phyloP scores from a whole-genome alignment of 1,284 basidiomycete genomes.

The Paramarasmius palmivorus region DNA sequence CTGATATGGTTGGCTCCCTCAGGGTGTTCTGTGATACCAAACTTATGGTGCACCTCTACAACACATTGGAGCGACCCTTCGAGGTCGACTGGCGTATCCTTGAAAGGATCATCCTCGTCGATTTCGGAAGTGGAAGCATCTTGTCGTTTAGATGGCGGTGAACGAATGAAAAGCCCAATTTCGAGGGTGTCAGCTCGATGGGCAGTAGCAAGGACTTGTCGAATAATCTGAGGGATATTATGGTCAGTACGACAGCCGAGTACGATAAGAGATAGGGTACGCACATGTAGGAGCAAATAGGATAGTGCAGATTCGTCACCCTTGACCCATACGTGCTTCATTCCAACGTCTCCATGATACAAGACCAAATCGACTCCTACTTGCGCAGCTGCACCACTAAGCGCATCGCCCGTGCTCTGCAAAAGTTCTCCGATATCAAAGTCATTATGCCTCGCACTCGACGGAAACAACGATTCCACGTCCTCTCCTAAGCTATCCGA shows the following conservation, averaged over 20 bases:
- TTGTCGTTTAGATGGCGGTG: slow-evolving; percentile 22
- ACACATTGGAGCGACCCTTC: slow-evolving; percentile 32
- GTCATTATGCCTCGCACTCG: slow-evolving; percentile 28
- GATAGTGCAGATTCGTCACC: slow-evolving; percentile 85
- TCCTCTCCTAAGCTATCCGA: neutral
- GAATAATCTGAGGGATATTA: slow-evolving; percentile 63
- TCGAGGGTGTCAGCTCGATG: slow-evolving; percentile 82
- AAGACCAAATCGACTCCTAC: slow-evolving; percentile 85
- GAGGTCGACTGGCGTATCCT: slow-evolving; percentile 11
- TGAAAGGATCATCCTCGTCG: slow-evolving; percentile 17
- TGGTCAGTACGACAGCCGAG: slow-evolving; percentile 17
- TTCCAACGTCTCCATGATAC: slow-evolving; percentile 82
- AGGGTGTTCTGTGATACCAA: slow-evolving; percentile 18
- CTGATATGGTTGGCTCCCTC: slow-evolving; percentile 25
- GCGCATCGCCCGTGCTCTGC: slow-evolving; percentile 79
- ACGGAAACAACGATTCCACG: neutral
- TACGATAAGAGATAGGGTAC: slow-evolving; percentile 29
- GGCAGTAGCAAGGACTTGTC: slow-evolving; percentile 77
- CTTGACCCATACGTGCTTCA: slow-evolving; percentile 81
- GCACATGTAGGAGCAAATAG: slow-evolving; percentile 82
- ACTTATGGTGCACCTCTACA: slow-evolving; percentile 41
- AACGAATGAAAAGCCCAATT: slow-evolving; percentile 75
- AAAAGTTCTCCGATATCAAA: slow-evolving; percentile 75
- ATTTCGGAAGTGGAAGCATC: slow-evolving; percentile 16
- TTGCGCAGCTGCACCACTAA: slow-evolving; percentile 84